Base-by-base conservation (phyloP, 495 filamentous ascomycete genomes). In the Penicillium chermesinum region DNA sequence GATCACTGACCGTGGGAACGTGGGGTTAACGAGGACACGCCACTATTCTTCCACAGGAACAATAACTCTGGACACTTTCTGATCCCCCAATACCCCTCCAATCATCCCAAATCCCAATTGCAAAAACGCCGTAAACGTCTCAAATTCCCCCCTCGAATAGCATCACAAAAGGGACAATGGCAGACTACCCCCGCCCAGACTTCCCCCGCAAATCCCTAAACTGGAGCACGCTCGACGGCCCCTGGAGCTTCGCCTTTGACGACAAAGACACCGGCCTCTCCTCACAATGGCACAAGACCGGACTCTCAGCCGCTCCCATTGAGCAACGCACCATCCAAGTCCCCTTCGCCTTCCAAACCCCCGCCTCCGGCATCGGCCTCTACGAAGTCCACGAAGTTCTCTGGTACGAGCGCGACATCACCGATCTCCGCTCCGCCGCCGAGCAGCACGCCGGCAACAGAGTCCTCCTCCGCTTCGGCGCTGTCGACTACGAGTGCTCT, bases 241-340 rank as follows among this genome's bases (percentile, higher is more conserved):
- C 69, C 25, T 83, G 80, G 79, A 57, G 64, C 40, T 74, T 82
- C 52, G 60, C 75, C 49, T 83, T 82, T 52, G 80, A 83, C 61
- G 78, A 82, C 59, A 50, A 64, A 18, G 76, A 82, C 51, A 48
- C 61, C 17, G 78, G 78, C 2, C 64, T 78, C 7, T 46, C 44
- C 21, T 37, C 65, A 15, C 42, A 63, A 27, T 69, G 69, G 62
- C 65, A 55, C 1, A 51, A 54, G 44, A 61, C 46, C 19, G 60
- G 53, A 20, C 37, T 62, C 52, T 59, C 57, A 4, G 42, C 56
- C 36, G 15, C n/a, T 12, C 39, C 38, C 33, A 21, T 40, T 9
- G 9, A 41, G 44, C 6, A 75, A 74, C 49, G 59, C 51, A 32
- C 63, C 3, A 83, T 82, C 49, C 60, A 70, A 34, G 79, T 83